A percentile compares a stretch with the other conserved stretches of the same genome.
Evolutionary conservation across 1,284 basidiomycete species (phyloP).

Genomic region (Trametes sp.): DNA sequence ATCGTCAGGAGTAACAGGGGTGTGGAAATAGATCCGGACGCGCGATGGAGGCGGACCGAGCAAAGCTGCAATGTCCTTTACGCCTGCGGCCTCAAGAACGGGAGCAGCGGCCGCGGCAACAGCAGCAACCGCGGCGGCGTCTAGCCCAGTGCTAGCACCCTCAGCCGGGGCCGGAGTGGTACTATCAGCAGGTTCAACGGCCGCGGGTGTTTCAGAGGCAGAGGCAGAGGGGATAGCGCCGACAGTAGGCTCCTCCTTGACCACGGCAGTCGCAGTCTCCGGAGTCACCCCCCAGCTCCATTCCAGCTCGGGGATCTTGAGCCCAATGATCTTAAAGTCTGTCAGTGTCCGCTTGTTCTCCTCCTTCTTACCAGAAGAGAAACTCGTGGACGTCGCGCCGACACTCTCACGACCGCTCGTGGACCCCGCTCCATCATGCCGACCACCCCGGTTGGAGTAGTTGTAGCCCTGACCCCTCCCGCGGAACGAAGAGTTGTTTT

Average conservation of each 20-base stretch:
- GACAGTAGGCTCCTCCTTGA: conserved; percentile 38
- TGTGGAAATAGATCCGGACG: conserved; percentile 88
- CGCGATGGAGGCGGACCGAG: conserved; percentile 69
- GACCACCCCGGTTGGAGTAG: conserved; percentile 53
- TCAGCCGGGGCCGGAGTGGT: conserved; percentile 32
- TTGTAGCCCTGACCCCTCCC: conserved; percentile 48
- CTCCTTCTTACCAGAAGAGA: conserved; percentile 71
- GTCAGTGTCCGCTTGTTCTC: conserved; percentile 88
- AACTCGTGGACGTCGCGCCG: conserved; percentile 40
- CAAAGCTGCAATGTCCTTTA: conserved; percentile 43
- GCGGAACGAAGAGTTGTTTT: conserved; percentile 48
- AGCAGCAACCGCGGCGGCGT: conserved; percentile 18
- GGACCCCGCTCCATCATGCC: conserved; percentile 58
- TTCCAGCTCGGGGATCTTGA: conserved; percentile 77
- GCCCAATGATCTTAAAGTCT: conserved; percentile 93
- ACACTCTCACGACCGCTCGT: conserved; percentile 41
- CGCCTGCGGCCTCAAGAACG: conserved; percentile 25
- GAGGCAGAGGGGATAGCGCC: conserved; percentile 22
- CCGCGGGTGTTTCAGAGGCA: conserved; percentile 28
- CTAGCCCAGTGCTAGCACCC: conserved; percentile 26
- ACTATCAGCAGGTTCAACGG: conserved; percentile 27
- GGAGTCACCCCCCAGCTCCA: conserved; percentile 76
- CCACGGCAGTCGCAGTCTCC: conserved; percentile 31
- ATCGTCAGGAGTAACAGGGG: conserved; percentile 81
- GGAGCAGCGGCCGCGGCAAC: conserved; percentile 17